Evolutionary conservation across 805 yeast species (phyloP).

Genomic region (Debaryomyces maramus): DNA sequence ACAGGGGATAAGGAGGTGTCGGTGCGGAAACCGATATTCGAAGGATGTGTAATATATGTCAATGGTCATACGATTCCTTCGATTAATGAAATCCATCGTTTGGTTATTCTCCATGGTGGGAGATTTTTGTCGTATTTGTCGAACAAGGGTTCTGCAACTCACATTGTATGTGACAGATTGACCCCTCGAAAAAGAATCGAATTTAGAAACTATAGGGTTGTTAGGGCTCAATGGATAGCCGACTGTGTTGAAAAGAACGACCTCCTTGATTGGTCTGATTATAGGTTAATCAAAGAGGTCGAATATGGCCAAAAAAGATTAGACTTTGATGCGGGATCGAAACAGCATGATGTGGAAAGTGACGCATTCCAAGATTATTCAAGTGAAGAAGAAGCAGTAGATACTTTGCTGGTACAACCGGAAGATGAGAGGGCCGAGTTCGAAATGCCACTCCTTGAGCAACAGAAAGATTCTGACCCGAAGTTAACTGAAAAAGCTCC

Average conservation of each 20-base stretch:
- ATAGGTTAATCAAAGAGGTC: slow-evolving; percentile 47
- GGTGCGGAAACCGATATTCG: slow-evolving; percentile 46
- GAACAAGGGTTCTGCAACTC: slow-evolving; percentile 76
- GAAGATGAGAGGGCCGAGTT: slow-evolving; percentile 6
- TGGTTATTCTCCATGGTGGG: slow-evolving; percentile 81
- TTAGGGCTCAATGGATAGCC: slow-evolving; percentile 77
- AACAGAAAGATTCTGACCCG: neutral
- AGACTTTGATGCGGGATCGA: slow-evolving; percentile 7
- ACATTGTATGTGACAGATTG: slow-evolving; percentile 74
- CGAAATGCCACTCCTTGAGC: neutral
- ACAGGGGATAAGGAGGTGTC: slow-evolving; percentile 15
- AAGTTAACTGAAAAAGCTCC: neutral
- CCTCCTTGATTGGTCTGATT: slow-evolving; percentile 71
- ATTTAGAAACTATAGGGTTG: slow-evolving; percentile 70
- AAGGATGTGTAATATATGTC: slow-evolving; percentile 68
- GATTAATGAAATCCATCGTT: slow-evolving; percentile 64
- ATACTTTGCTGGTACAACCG: neutral
- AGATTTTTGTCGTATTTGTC: slow-evolving; percentile 64
- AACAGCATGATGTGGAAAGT: neutral
- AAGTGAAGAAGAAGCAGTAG: neutral
- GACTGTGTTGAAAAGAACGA: slow-evolving; percentile 54
- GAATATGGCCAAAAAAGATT: slow-evolving; percentile 56
- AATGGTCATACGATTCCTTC: slow-evolving; percentile 89
- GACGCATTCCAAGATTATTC: slow-evolving; percentile 4
- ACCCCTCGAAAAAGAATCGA: slow-evolving; percentile 74